Conservation (phyloP, 2,329 filamentous ascomycete genomes). For the Aphanoascus verrucosus region DNA sequence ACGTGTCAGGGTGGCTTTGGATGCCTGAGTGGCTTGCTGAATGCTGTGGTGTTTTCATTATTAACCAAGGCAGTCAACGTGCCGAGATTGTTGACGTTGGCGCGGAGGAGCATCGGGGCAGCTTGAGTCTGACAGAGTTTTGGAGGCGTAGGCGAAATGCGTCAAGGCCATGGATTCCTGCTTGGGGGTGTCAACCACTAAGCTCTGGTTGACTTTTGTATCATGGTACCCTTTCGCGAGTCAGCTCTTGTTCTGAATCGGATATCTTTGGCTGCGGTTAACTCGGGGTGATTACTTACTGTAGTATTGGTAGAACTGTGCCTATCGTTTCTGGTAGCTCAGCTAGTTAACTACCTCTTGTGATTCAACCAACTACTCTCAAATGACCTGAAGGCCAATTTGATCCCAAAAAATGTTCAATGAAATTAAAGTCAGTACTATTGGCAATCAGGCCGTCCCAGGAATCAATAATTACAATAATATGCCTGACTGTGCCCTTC, state of each 20-base stretch:
- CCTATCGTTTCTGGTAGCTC: no score
- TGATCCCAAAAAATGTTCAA: no score
- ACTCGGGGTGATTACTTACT: no score
- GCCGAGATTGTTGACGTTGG: background rate
- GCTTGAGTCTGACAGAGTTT: background rate
- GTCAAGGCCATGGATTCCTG: constrained; percentile 12
- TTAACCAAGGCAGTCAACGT: background rate
- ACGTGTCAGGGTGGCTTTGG: background rate
- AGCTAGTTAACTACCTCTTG: no score
- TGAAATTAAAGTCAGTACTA: no score
- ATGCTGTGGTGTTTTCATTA: background rate
- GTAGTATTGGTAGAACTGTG: no score
- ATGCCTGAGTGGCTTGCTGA: background rate
- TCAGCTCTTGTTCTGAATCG: background rate
- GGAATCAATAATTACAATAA: no score
- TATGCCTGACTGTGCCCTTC: no score
- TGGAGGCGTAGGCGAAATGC: background rate
- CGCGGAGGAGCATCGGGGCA: background rate
- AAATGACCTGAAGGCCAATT: no score
- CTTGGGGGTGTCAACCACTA: constrained; percentile 13
- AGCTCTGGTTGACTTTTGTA: constrained; percentile 10
- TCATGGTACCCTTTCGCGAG: background rate
- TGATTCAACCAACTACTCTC: no score
- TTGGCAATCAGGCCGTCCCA: no score
- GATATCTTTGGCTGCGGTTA: no score